phyloP scores from a whole-genome alignment of 805 yeast species.

The Yamadazyma tumulicola region DNA sequence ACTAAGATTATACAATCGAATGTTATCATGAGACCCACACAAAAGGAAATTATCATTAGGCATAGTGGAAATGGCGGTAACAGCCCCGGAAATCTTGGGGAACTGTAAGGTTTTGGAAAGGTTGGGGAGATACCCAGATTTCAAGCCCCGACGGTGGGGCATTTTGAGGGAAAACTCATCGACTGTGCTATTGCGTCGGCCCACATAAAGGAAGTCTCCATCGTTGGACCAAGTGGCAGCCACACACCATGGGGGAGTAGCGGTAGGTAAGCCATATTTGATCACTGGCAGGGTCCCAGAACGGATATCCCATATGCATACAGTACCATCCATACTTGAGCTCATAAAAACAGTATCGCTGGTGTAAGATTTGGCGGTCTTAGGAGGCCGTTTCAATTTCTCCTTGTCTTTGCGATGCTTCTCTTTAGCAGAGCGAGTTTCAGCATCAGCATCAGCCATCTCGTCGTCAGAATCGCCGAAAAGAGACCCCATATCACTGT shows the following conservation, averaged over 20 bases:
- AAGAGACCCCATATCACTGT: conserved; percentile 43
- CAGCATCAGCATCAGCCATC: too few relatives aligned
- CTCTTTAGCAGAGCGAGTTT: too few relatives aligned
- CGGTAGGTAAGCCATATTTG: conserved; percentile 52
- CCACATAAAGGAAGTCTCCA: conserved; percentile 77
- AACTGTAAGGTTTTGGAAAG: conserved; percentile 62
- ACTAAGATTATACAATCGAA: conserved; percentile 76
- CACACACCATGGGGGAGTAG: conserved; percentile 93
- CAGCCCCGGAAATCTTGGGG: conserved; percentile 89
- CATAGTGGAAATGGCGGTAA: conserved; percentile 72
- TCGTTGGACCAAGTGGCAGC: conserved; percentile 82
- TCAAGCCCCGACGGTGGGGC: conserved; percentile 36
- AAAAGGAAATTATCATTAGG: conserved; percentile 77
- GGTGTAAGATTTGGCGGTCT: conserved; percentile 22
- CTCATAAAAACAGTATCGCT: conserved; percentile 62
- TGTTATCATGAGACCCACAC: conserved; percentile 88
- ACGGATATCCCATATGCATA: conserved; percentile 82
- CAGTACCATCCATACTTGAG: conserved; percentile 77
- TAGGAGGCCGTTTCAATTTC: conserved; percentile 11
- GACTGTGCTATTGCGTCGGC: conserved; percentile 84
- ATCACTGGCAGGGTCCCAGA: conserved; percentile 36
- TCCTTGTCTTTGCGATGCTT: conserved; percentile 12
- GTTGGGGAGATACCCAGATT: conserved; percentile 28
- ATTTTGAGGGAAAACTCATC: conserved; percentile 69
- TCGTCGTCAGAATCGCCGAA: conserved; percentile 46